Percentiles rank a stretch among this genome's conserved stretches.
Conservation (phyloP, 805 yeast genomes). For the Teunomyces tritomae region DNA sequence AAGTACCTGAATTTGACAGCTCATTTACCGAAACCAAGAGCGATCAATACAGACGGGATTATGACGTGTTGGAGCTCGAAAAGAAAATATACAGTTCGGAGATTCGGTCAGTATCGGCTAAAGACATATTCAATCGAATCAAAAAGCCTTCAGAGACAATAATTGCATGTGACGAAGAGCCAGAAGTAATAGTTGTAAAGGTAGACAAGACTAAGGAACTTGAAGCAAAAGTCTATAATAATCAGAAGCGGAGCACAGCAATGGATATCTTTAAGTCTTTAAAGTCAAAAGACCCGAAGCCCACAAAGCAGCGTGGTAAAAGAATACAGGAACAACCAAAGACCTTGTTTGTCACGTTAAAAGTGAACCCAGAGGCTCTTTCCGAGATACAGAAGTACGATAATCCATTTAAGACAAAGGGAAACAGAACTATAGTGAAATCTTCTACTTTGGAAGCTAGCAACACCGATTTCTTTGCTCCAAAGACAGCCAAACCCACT, state of each 20-base stretch:
- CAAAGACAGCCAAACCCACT: conserved; percentile 10
- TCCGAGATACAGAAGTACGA: conserved; percentile 23
- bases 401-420: conserved; percentile 29
- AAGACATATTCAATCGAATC: conserved; percentile 16
- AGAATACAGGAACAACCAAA: not conserved
- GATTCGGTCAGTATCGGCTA: conserved; percentile 16
- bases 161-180: not conserved
- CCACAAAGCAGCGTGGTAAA: not conserved
- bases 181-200: conserved; percentile 3
- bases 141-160: conserved; percentile 5
- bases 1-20: conserved; percentile 8
- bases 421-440: conserved; percentile 11
- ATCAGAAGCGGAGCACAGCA: conserved; percentile 25
- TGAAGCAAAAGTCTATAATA: conserved; percentile 20
- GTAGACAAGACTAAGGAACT: conserved; percentile 6
- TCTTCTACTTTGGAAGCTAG: not conserved
- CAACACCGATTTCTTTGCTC: conserved; percentile 3
- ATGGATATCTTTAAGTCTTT: conserved; percentile 55
- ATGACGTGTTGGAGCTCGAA: conserved; percentile 22
- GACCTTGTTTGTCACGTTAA: conserved; percentile 18
- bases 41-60: conserved; percentile 13
- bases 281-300: conserved; percentile 2
- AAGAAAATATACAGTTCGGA: conserved; percentile 17
- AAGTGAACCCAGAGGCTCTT: conserved; percentile 22
- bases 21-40: conserved; percentile 13